Base-by-base conservation (phyloP, 495 filamentous ascomycete genomes). In the Tuber magnatum region DNA sequence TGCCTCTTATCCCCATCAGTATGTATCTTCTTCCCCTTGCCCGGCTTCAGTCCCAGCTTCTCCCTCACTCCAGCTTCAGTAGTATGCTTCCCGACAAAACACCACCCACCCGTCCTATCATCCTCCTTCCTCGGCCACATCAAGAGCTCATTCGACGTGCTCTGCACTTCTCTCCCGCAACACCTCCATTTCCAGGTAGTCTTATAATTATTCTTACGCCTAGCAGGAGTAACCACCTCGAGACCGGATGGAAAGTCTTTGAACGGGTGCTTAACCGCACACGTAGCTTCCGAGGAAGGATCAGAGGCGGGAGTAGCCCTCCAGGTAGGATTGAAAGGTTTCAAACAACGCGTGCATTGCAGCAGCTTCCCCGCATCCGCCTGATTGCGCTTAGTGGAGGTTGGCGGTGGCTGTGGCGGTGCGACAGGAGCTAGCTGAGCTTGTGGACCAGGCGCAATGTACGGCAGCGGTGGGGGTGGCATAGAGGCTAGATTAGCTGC, bases 181-280 rank as follows among this genome's bases (percentile, higher is more conserved):
- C 80, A 82, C 42, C 74, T 76, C 80, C 80, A 82, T 70, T 78
- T 78, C 80, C 80, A 82, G 24, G 80, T 82, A 42, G 80, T 81
- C 61, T 82, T 82, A 39, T 81, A 77, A 35, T 79, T 80, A 39
- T 79, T 81, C 44, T 81, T 80, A 16, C 80, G 73, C 38, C 80
- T 71, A 28, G 79, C 71, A 32, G 78, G 44, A 35, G 77, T 71
- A 48, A 81, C 80, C 22, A 75, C 75, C 68, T 82, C 80, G 18
- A 82, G 73, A 18, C 80, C 80, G n/a, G 73, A 44, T 68, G 73
- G 72, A 22, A 79, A 80, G 42, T 78, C 80, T 32, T 79, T 79
- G 38, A 77, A 82, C 12, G 77, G 80, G 68, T 82, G 80, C 42
- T 78, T 81, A 28, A 82, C 80, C n/a, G 80, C 80, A 18, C 80